A percentile compares a stretch with the other conserved stretches of the same genome.
Conservation (phyloP, 768 basidiomycete species). For the Cytidiella melzeri region DNA sequence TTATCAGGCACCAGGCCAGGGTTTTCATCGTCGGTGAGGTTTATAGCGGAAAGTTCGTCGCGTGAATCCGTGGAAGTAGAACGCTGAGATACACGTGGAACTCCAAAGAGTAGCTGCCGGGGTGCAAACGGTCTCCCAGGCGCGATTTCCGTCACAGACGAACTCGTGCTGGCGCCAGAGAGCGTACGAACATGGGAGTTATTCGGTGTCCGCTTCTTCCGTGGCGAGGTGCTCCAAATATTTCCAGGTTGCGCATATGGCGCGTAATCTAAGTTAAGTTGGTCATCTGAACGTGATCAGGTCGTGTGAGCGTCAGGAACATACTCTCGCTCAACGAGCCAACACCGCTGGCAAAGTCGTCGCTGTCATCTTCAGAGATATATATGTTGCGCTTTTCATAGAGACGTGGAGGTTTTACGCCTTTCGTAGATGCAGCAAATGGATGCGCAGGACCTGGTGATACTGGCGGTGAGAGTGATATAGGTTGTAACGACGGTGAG, state of each 20-base stretch:
- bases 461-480: slow-evolving; percentile 28
- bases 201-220: neutral
- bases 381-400: slow-evolving; percentile 37
- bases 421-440: slow-evolving; percentile 53
- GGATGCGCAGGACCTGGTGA: slow-evolving; percentile 34
- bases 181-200: neutral
- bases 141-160: neutral
- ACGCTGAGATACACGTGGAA: neutral
- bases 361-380: too few species aligned
- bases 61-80: neutral
- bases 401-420: slow-evolving; percentile 34
- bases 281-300: too few species aligned
- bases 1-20: slow-evolving; percentile 4
- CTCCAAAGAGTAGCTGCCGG: neutral
- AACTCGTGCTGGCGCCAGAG: neutral
- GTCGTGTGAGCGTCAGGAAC: too few species aligned
- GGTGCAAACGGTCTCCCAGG: neutral
- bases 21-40: slow-evolving; percentile 12
- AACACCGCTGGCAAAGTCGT: too few species aligned
- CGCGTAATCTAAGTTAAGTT: neutral
- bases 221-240: neutral
- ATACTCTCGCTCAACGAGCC: too few species aligned
- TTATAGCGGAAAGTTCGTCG: slow-evolving; percentile 1
- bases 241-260: neutral
- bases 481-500: slow-evolving; percentile 24